Evolutionary conservation across 768 basidiomycete species (phyloP), one percentile per base, ranked within the genome.

Genomic region (Fibroporia radiculosa): DNA sequence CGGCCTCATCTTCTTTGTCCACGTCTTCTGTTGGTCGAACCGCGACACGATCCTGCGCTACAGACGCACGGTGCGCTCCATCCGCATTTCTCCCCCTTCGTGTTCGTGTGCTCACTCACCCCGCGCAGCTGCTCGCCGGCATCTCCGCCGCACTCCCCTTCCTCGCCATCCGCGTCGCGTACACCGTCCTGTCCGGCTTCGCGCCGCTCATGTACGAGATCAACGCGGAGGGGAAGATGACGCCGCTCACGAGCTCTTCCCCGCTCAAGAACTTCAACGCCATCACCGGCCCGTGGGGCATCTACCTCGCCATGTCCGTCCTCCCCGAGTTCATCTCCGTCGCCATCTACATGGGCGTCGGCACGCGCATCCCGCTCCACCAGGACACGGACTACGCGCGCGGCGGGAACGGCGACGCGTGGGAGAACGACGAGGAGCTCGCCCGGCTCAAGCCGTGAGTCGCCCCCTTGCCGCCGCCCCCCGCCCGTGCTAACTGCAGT

Each of bases 321-420:
- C 48, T 82, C 31, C 77, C 77, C 75, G 83, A 86, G 61, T 78
- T 67, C 52, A 56, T 69, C 28, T 66, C 73, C 12, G 67, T 69
- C 38, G 46, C 66, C 28, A 65, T 81, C 40, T 84, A 68, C 48
- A 45, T 54, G 4, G 35, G 56, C 27, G 57, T 61, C 0, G 68
- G 66, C 23, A 55, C 50, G 20, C 20, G 47, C n/a, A 26, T 62
- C 13, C 62, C 50, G 24, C 45, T 66, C 44, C 49, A 65, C 23
- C 50, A 65, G 51, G 68, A 69, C 46, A 35, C 34, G 34, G 34
- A 35, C 34, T 35, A 35, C 34, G 10, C 16, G 34, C 34, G 34
- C 10, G 34, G 34, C 16, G 6, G 8, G 34, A 12, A 35, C 14
- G 16, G 8, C 6, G 34, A 48, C 14, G 22, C 34, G 7, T 35